These are phyloP conservation scores for Casuarina glauca DNA, from an alignment of 306 rosid genomes.

Conservation along the genomic window DNA sequence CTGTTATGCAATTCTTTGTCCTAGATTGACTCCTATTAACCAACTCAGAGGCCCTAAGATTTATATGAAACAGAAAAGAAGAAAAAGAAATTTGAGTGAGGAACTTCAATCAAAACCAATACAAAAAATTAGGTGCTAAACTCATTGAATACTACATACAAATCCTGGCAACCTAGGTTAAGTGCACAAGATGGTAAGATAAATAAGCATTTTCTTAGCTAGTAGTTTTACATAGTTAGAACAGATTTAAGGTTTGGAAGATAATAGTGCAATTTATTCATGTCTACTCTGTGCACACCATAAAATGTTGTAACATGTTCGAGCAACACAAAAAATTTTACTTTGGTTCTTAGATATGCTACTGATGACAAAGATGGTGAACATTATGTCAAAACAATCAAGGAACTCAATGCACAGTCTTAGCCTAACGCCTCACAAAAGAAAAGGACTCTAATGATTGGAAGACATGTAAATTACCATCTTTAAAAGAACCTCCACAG, in stretches of 20 bases:
- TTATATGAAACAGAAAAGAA: not conserved
- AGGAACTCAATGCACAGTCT: not conserved
- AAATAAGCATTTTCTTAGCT: not conserved
- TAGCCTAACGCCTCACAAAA: slow-evolving; percentile 7
- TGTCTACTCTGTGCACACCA: not conserved
- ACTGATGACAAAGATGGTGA: not conserved
- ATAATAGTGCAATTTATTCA: not conserved
- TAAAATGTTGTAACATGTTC: not conserved
- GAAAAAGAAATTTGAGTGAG: not conserved
- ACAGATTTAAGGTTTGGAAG: not conserved
- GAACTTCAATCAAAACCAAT: not conserved
- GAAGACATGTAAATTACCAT: slow-evolving; percentile 56
- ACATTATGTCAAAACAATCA: not conserved
- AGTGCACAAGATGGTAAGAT: not conserved
- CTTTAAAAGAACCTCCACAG: slow-evolving; percentile 89
- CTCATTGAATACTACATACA: not conserved
- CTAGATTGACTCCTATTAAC: not conserved
- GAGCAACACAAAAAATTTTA: not conserved
- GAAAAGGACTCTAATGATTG: slow-evolving; percentile 10
- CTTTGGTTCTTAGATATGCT: not conserved
- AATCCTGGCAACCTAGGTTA: not conserved
- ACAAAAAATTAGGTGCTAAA: not conserved
- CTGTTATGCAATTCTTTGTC: not conserved
- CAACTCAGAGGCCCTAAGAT: not conserved
- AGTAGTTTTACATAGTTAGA: not conserved